A percentile compares a stretch with the other conserved stretches of the same genome.
phyloP scores from a whole-genome alignment of 2,329 filamentous ascomycete genomes.

The Chaetomium strumarium region DNA sequence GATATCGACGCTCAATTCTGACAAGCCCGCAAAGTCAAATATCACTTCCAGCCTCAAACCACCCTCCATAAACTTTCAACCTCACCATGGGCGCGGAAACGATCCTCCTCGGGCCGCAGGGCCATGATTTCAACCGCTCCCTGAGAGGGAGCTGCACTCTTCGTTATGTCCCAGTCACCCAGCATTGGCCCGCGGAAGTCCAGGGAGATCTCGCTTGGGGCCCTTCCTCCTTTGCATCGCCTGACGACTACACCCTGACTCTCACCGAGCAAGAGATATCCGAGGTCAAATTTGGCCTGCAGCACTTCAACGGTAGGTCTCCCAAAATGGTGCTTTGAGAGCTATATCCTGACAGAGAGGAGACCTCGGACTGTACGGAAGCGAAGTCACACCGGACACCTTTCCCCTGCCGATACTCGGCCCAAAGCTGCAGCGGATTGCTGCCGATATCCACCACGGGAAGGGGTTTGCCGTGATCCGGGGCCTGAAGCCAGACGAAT shows the following conservation, averaged over 20 bases:
- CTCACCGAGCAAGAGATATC: slow-evolving; percentile 25
- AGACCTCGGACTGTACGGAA: slow-evolving; percentile 20
- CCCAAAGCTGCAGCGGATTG: slow-evolving; percentile 44
- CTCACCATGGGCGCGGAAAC: slow-evolving; percentile 21
- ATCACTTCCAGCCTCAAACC: too few species aligned
- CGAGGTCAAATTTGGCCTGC: slow-evolving; percentile 27
- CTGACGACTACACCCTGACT: slow-evolving; percentile 24
- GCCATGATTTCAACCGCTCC: slow-evolving; percentile 4
- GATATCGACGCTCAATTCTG: too few species aligned
- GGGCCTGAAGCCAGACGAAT: slow-evolving; percentile 51
- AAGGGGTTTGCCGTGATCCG: slow-evolving; percentile 60
- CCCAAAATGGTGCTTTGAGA: background rate
- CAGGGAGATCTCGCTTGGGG: slow-evolving; percentile 21
- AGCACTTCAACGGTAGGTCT: slow-evolving; percentile 28
- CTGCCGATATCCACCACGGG: slow-evolving; percentile 51
- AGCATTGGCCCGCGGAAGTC: slow-evolving; percentile 19
- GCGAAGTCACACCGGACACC: slow-evolving; percentile 36
- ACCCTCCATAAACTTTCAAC: background rate
- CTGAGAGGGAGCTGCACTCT: slow-evolving; percentile 12
- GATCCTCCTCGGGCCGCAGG: slow-evolving; percentile 5
- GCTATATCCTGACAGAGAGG: background rate
- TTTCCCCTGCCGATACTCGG: slow-evolving; percentile 57
- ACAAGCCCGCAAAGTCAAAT: too few species aligned
- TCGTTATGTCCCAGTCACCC: background rate
- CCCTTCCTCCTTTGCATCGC: slow-evolving; percentile 10